Conservation (phyloP, 129 eudicot genomes). For the Saussurea involucrata region DNA sequence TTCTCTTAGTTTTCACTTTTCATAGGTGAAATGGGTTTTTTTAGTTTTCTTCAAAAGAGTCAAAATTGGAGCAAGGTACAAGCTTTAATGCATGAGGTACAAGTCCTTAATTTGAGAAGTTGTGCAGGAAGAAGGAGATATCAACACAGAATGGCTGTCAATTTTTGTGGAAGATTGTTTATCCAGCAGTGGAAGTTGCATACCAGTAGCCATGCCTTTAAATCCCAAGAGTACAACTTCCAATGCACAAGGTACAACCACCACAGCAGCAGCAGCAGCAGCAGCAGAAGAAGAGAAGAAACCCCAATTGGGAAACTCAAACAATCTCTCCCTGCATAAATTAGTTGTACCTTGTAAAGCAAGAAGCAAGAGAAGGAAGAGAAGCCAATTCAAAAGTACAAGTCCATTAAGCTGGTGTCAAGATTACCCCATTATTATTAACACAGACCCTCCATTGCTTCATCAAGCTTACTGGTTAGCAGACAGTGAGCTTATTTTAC, state of each 20-base stretch:
- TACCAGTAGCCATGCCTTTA: conserved; percentile 4
- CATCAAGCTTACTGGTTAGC: conserved; percentile 44
- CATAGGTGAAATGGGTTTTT: background rate
- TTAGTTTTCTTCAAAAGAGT: background rate
- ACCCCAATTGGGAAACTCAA: background rate
- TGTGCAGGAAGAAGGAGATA: conserved; percentile 41
- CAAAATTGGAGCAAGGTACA: background rate
- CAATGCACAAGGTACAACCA: conserved; percentile 1
- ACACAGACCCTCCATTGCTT: conserved; percentile 32
- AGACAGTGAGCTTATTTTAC: conserved; percentile 43
- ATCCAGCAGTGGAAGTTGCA: conserved; percentile 34
- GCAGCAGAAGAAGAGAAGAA: background rate
- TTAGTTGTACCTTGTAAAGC: conserved; percentile 36
- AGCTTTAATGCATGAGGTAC: conserved; percentile 15
- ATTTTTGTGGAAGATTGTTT: conserved; percentile 49
- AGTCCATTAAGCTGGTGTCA: conserved; percentile 26
- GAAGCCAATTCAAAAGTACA: conserved; percentile 27
- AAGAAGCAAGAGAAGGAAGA: conserved; percentile 40
- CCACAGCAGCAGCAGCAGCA: background rate
- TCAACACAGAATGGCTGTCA: conserved; percentile 50
- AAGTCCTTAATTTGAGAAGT: background rate
- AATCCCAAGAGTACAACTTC: conserved; percentile 18
- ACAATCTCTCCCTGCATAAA: conserved; percentile 11
- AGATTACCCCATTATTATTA: background rate
- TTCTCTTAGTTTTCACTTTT: background rate